phyloP scores from a whole-genome alignment of 2,329 filamentous ascomycete species.

The Didymella sp. region DNA sequence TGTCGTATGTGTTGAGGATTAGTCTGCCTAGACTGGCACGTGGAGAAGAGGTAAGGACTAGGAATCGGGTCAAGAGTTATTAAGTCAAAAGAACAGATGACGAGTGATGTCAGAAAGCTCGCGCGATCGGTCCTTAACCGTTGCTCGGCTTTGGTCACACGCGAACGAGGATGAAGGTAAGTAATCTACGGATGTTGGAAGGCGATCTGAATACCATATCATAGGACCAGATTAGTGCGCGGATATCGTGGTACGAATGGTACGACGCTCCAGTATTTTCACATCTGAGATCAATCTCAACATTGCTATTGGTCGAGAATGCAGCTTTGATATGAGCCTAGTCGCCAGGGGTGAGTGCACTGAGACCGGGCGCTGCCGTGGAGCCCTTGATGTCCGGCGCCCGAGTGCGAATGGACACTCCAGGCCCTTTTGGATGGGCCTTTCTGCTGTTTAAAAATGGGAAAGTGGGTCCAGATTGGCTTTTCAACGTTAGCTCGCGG shows the following conservation, averaged over 20 bases:
- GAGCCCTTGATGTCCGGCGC: slow-evolving; percentile 14
- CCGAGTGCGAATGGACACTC: slow-evolving; percentile 1
- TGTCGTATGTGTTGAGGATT: not conserved
- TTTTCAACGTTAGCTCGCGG: not conserved
- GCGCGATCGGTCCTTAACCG: slow-evolving; percentile 1
- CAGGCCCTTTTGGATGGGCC: not conserved
- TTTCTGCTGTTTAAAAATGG: not conserved
- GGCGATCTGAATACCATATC: slow-evolving; percentile 1
- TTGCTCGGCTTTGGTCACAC: not conserved
- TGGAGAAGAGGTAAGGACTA: not conserved
- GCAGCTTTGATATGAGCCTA: slow-evolving; percentile 1
- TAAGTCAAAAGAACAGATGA: not conserved
- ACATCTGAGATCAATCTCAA: not conserved
- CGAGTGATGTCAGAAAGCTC: not conserved
- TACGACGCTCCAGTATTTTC: slow-evolving; percentile 5
- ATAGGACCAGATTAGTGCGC: not conserved
- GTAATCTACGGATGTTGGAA: not conserved
- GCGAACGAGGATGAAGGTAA: slow-evolving; percentile 5
- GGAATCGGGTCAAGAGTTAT: not conserved
- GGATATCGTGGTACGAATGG: slow-evolving; percentile 12
- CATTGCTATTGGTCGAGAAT: slow-evolving; percentile 1
- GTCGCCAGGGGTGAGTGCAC: not conserved
- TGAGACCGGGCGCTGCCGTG: slow-evolving; percentile 8
- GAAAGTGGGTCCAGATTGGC: slow-evolving; percentile 1
- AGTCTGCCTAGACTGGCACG: not conserved